phyloP scores from a whole-genome alignment of 1,139 yeast genomes.

The Yamadazyma blattariae region DNA sequence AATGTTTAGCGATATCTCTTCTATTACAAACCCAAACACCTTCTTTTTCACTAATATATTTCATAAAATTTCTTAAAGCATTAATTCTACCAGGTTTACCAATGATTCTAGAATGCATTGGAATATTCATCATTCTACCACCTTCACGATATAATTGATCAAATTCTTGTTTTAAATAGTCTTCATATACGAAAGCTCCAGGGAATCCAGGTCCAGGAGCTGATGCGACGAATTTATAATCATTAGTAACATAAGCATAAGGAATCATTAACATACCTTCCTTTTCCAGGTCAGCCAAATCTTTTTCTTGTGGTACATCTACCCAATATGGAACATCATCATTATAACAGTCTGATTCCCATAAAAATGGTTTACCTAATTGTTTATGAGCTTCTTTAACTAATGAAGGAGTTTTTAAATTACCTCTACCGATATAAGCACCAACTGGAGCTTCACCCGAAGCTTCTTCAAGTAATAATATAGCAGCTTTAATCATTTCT shows the following conservation, averaged over 20 bases:
- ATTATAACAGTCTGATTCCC: conserved; percentile 30
- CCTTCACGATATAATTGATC: conserved; percentile 34
- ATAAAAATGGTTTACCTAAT: conserved; percentile 23
- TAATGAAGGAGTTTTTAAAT: conserved; percentile 25
- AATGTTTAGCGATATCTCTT: conserved; percentile 29
- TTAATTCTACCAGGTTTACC: conserved; percentile 33
- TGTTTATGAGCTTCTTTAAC: conserved; percentile 29
- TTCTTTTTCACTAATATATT: conserved; percentile 24
- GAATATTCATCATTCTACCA: conserved; percentile 29
- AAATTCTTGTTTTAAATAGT: conserved; percentile 24
- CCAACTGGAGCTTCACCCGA: conserved; percentile 31
- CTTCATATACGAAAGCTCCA: conserved; percentile 16
- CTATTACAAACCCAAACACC: conserved; percentile 35
- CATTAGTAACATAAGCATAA: conserved; percentile 29
- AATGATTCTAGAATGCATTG: conserved; percentile 28
- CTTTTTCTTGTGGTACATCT: conserved; percentile 21
- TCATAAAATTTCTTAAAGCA: conserved; percentile 29
- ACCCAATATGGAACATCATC: conserved; percentile 35
- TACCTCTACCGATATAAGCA: conserved; percentile 31
- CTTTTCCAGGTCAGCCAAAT: conserved; percentile 17
- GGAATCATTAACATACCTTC: conserved; percentile 32
- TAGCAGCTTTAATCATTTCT: conserved; percentile 24
- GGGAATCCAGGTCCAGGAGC: conserved; percentile 19
- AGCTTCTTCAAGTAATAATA: conserved; percentile 21
- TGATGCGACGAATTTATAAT: conserved; percentile 25